Percentiles rank a stretch among this genome's conserved stretches.
Conservation (phyloP, 75 land plant genomes). For the Adiantum capillusveneris region DNA sequence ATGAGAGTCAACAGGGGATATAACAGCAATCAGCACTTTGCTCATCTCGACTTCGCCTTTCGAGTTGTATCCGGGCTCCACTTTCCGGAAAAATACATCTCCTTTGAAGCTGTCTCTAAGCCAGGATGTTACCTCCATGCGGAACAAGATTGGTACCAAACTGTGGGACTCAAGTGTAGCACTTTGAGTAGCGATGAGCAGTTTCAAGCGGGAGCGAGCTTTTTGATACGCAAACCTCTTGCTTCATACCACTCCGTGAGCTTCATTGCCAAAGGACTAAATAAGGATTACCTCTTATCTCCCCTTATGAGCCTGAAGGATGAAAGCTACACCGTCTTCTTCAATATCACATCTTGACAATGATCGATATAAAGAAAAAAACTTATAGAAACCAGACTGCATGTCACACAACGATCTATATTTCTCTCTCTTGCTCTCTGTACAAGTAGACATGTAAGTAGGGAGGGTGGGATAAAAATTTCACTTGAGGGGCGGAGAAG, state of each 20-base stretch:
- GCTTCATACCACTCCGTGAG: constrained; percentile 78
- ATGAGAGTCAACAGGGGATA: constrained; percentile 1
- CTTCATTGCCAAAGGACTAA: constrained; percentile 56
- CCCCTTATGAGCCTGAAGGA: constrained; percentile 60
- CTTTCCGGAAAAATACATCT: constrained; percentile 28
- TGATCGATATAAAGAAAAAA: no score
- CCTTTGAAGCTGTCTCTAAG: constrained; percentile 45
- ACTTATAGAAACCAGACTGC: no score
- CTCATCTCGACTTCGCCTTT: constrained; percentile 28
- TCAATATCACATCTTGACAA: constrained; percentile 29
- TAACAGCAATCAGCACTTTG: background rate
- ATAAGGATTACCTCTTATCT: constrained; percentile 44
- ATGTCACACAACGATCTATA: no score
- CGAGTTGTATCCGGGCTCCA: constrained; percentile 40
- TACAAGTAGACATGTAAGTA: no score
- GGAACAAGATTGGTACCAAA: constrained; percentile 1
- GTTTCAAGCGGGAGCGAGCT: constrained; percentile 42
- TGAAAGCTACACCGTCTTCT: constrained; percentile 73
- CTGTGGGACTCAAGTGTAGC: constrained; percentile 29
- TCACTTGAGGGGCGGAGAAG: no score
- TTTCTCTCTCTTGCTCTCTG: no score
- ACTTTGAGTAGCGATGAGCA: constrained; percentile 7
- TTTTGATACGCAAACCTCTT: constrained; percentile 29
- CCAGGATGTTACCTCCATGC: constrained; percentile 35
- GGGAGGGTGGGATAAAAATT: no score